Evolutionary conservation across 2,329 filamentous ascomycete species (phyloP).

Genomic region (Neonectria hederae): DNA sequence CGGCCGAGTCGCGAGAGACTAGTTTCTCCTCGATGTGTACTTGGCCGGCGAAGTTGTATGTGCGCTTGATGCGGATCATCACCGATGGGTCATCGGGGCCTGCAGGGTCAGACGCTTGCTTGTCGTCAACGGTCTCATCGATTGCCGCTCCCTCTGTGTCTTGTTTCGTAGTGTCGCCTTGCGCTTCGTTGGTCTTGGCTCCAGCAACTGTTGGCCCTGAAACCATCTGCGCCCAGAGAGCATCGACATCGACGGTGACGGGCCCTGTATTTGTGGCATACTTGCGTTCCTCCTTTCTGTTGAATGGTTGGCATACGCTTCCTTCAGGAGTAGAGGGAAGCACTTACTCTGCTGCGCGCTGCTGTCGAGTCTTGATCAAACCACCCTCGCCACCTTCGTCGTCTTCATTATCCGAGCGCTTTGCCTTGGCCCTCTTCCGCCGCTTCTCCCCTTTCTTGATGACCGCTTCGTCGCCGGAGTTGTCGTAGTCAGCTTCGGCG

Average conservation of each 20-base stretch:
- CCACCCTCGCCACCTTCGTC: conserved; percentile 69
- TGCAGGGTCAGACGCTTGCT: not conserved
- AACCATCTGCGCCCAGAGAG: conserved; percentile 74
- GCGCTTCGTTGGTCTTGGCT: conserved; percentile 16
- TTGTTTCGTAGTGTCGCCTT: conserved; percentile 18
- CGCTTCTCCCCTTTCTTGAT: conserved; percentile 70
- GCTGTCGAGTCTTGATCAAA: conserved; percentile 76
- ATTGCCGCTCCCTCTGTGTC: conserved; percentile 7
- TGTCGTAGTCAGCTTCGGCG: conserved; percentile 65
- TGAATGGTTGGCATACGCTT: conserved; percentile 18
- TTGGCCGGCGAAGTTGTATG: conserved; percentile 79
- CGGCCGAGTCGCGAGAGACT: conserved; percentile 71
- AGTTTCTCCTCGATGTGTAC: conserved; percentile 77
- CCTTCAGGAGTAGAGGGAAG: not conserved
- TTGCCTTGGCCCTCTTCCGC: conserved; percentile 56
- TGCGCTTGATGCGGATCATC: conserved; percentile 73
- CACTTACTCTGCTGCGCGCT: conserved; percentile 71
- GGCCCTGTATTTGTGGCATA: conserved; percentile 62
- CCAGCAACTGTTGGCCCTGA: conserved; percentile 46
- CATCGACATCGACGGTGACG: conserved; percentile 76
- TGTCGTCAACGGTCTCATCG: conserved; percentile 18
- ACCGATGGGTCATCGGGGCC: conserved; percentile 43
- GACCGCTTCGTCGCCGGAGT: conserved; percentile 78
- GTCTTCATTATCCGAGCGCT: conserved; percentile 53
- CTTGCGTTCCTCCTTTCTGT: conserved; percentile 66